Evolutionary conservation across 306 rosid genomes (phyloP), one percentile per base, ranked within the genome.

Genomic region (Malus fusca): DNA sequence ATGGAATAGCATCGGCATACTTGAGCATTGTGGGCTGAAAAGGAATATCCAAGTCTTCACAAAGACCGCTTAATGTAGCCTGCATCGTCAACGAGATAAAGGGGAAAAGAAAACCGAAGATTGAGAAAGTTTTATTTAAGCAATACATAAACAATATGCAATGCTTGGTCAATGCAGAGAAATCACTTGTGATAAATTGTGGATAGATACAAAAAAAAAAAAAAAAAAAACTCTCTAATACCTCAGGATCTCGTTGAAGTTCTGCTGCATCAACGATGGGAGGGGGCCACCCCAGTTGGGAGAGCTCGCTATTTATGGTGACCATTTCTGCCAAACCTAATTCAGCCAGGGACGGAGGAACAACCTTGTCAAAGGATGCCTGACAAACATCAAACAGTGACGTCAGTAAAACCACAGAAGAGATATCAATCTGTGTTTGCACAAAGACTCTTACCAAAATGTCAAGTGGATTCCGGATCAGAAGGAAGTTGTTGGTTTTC

Each of bases 291-390:
- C 96, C 96, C 75, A 82, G 70, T 75, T 88, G 88, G 31, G 82
- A 71, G 65, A 90, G 97, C 75, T 88, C 97, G 23, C 79, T 87
- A 85, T 87, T 88, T 65, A 92, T 68, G 53, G 83, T 78, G 43
- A 90, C 87, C 72, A 90, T 84, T n/a, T 87, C 89, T 76, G 90
- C 80, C 61, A 90, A 85, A 85, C 96, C 92, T 80, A 92, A 80
- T 82, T 92, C 93, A 67, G n/a, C 52, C 79, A 90, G 91, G 71
- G 96, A 81, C 51, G 90, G 83, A 69, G 92, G 85, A 68, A 85
- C 89, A 75, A 90, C 89, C 88, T 87, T 86, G 74, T 84, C 89
- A 82, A 88, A 90, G 81, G 96, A 92, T 75, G 96, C 93, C 93
- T 92, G 87, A 62, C 60, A 78, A 35, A 70, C 62, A 79, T 26